phyloP scores from a whole-genome alignment of 139 green algal species.

The Chlorella sp. region DNA sequence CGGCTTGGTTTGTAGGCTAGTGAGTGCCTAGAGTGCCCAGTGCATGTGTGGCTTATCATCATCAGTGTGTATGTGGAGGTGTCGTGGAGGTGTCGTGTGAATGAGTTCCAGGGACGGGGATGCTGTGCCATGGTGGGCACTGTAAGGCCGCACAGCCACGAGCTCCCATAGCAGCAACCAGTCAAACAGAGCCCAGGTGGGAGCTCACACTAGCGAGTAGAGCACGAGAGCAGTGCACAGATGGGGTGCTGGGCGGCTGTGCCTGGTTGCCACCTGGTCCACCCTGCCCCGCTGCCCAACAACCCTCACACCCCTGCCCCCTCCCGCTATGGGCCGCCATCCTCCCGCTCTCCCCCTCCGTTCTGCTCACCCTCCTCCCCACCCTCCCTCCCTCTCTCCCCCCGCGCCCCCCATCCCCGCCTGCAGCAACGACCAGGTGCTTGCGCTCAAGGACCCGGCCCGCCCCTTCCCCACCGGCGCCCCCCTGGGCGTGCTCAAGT shows the following conservation, averaged over 20 bases:
- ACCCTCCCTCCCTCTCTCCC: background rate
- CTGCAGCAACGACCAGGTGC: slow-evolving; percentile 58
- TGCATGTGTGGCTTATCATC: too few species aligned
- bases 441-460: slow-evolving; percentile 94
- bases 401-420: background rate
- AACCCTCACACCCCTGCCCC: background rate
- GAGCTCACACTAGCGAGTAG: background rate
- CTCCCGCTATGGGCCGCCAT: background rate
- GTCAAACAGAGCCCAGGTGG: background rate
- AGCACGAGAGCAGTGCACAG: background rate
- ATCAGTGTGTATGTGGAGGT: too few species aligned
- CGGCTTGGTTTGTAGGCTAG: too few species aligned
- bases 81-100: too few species aligned
- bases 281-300: background rate
- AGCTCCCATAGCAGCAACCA: background rate
- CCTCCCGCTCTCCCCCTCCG: background rate
- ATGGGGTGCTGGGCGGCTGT: background rate
- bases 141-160: background rate
- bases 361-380: background rate
- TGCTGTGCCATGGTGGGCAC: too few species aligned
- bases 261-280: too few species aligned
- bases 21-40: too few species aligned
- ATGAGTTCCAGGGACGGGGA: too few species aligned
- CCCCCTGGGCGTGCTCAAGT: slow-evolving; percentile 96
- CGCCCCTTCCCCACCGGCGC: slow-evolving; percentile 92